Evolutionary conservation across 208 protist species (phyloP), one percentile per base, ranked within the genome.

Genomic region (Trypanosoma congolense): DNA sequence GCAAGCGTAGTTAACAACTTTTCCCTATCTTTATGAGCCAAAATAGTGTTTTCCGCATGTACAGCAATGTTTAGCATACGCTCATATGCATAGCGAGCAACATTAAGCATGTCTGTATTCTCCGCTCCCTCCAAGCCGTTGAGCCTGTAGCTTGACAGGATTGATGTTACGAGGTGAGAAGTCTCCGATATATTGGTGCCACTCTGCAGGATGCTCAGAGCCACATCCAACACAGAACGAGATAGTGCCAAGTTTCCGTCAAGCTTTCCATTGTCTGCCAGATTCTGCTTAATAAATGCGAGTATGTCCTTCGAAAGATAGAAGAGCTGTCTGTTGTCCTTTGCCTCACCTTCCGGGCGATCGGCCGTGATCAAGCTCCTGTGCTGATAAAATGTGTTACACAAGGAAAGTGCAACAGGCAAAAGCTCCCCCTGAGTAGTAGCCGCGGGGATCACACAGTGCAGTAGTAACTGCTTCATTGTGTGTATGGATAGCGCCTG

Each of bases 291-390:
- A 22, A 85, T 57, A 54, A 85, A 93, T 8, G 43, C 60, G 2
- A 77, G 38, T 1, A 89, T 65, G 28, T 90, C 82, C 41, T 83
- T 86, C 16, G 77, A 74, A 55, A 77, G 81, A 52, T 70, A 78
- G 28, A 83, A 69, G 61, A 77, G 78, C 48, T 87, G 79, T 50
- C 78, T 86, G 9, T 52, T 36, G 42, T 85, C 65, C 4, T 73
- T 50, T 18, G 88, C 68, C 5, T 92, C 81, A 25, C 77, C 73
- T 10, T 77, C 60, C 28, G 45, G 10, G 62, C 38, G 43, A 51
- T 28, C 41, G 48, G 55, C n/a, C 46, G 16, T 46, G 6, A 58
- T 56, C 22, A 59, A 51, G 6, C 28, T 36, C 4, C 29, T 31
- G 5, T 29, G 50, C 12, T 26, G n/a, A 36, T 86, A 92, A 42